Conservation (phyloP, 805 yeast genomes). For the Komagataella pastoris region DNA sequence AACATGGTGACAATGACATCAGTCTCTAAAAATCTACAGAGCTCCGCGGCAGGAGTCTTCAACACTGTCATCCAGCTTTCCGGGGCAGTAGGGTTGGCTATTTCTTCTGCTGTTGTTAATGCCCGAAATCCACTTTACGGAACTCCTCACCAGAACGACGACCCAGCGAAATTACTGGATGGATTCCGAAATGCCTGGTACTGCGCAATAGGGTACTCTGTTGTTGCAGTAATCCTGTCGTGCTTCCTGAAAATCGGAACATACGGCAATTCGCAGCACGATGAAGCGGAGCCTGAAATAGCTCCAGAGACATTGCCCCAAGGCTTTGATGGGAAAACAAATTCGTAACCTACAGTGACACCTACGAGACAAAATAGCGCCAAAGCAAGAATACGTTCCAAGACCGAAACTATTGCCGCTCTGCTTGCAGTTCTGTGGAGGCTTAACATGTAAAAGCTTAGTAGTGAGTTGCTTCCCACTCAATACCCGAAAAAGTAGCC, state of each 20-base stretch:
- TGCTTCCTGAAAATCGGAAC: conserved; percentile 19
- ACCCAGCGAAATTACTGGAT: conserved; percentile 14
- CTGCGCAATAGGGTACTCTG: conserved; percentile 22
- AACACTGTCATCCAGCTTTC: conserved; percentile 29
- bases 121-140: conserved; percentile 20
- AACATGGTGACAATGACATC: conserved; percentile 28
- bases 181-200: conserved; percentile 23
- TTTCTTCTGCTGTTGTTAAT: conserved; percentile 24
- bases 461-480: neutral
- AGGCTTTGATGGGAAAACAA: neutral
- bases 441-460: neutral
- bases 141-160: conserved; percentile 9
- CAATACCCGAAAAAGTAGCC: neutral
- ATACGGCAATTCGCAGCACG: conserved; percentile 5
- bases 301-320: neutral
- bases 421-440: neutral
- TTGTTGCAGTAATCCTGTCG: conserved; percentile 12
- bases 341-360: neutral
- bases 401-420: neutral
- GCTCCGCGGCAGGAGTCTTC: conserved; percentile 34
- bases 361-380: neutral
- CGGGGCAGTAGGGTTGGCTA: conserved; percentile 26
- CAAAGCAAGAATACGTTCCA: neutral
- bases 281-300: neutral
- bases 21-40: conserved; percentile 23